Evolutionary conservation across 768 basidiomycete genomes (phyloP), one percentile per base, ranked within the genome.

Genomic region (Leccinum arenicola): DNA sequence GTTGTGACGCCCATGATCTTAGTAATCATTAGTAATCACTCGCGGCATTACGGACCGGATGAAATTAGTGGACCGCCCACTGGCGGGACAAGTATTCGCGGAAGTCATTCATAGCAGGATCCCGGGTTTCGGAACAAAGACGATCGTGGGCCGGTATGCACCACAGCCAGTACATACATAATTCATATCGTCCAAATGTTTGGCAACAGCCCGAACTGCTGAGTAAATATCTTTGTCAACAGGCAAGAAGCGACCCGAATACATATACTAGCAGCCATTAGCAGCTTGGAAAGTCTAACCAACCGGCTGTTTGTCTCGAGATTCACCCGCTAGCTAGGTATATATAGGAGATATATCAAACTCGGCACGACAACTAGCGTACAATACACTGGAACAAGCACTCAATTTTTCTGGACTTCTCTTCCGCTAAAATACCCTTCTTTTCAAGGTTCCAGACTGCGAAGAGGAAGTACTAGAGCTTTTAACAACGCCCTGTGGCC

Each of bases 401-500:
- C 48, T 19, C 43, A n/a, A 53, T 8, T 36, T 47, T 62, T 47
- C 57, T 2, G 51, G 38, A 15, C 17, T 31, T 36, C 48, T 54
- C 53, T 48, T 51, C 50, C 21, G 19, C 54, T 64, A 72, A 25
- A 35, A 45, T 45, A 43, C 61, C 52, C 59, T 66, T 56, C 66
- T 64, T 36, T 45, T 66, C 60, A 59, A 47, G 50, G 64, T 70
- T 36, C 62, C 69, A 56, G 67, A 66, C 61, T 64, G 71, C 45
- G 72, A 70, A 62, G 63, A 66, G 33, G 63, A 64, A 47, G 72
- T 59, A 25, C 61, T 70, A 19, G 66, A 60, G 27, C 55, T 73
- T 63, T 65, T 64, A 19, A 49, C 25, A n/a, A 63, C 43, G 14
- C 52, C 61, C 43, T 58, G 68, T n/a, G 58, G 29, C 10, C 49